Evolutionary conservation across 1,284 basidiomycete genomes (phyloP).

Genomic region (Phellinidium pouzarii): DNA sequence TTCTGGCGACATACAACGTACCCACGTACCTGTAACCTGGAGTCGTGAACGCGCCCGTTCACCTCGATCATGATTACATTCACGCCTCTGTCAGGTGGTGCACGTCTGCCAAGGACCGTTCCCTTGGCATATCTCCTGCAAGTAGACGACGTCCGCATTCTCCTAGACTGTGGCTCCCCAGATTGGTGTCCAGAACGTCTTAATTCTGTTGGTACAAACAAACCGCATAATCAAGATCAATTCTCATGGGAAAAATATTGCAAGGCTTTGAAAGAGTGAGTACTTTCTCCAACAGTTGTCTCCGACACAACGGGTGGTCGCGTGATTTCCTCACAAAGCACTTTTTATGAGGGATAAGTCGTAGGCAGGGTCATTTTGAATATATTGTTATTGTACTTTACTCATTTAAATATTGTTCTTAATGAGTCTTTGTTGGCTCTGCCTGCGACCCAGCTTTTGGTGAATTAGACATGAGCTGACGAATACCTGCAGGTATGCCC

Average conservation of each 20-base stretch:
- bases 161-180: constrained; percentile 91
- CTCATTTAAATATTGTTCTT: background rate
- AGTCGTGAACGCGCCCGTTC: background rate
- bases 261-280: constrained; percentile 57
- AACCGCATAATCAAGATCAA: constrained; percentile 29
- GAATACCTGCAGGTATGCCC: constrained; percentile 46
- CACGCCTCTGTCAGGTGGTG: constrained; percentile 82
- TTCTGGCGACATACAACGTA: too few species aligned
- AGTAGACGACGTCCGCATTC: constrained; percentile 89
- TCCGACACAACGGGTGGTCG: background rate
- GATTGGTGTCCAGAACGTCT: constrained; percentile 68
- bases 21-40: too few species aligned
- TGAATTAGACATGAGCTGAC: constrained; percentile 17
- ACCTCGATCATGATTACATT: constrained; percentile 76
- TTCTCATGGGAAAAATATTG: constrained; percentile 56
- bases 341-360: background rate
- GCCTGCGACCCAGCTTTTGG: background rate
- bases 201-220: constrained; percentile 31
- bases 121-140: constrained; percentile 85
- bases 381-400: background rate
- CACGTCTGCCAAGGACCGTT: constrained; percentile 55
- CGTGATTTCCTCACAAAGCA: background rate
- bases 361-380: background rate
- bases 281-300: constrained; percentile 19
- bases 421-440: background rate